Evolutionary conservation across 495 filamentous ascomycete genomes (phyloP).

Genomic region (Neurospora discreta): DNA sequence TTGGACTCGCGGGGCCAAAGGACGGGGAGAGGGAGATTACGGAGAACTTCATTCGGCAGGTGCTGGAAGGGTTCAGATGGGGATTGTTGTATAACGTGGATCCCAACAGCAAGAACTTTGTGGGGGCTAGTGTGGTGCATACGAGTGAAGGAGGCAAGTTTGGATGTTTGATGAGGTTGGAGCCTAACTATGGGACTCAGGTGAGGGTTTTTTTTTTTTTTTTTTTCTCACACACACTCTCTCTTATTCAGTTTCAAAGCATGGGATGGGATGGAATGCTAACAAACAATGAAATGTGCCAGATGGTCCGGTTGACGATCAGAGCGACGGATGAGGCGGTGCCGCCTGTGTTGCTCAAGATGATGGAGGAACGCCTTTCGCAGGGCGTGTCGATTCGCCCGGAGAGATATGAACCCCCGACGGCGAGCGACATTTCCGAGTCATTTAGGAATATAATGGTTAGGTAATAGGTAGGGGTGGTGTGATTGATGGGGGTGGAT

Average conservation of each 20-base stretch:
- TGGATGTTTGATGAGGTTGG: slow-evolving; percentile 83
- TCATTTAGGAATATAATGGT: slow-evolving; percentile 40
- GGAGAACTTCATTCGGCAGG: slow-evolving; percentile 48
- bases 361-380: slow-evolving; percentile 75
- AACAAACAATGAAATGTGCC: background rate
- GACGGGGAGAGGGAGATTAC: slow-evolving; percentile 41
- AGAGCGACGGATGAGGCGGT: slow-evolving; percentile 86
- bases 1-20: slow-evolving; percentile 46
- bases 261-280: background rate
- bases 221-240: no score
- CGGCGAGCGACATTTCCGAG: slow-evolving; percentile 33
- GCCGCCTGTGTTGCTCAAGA: slow-evolving; percentile 64
- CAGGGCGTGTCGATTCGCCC: slow-evolving; percentile 32
- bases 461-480: slow-evolving; percentile 13
- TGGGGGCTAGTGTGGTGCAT: slow-evolving; percentile 83
- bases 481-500: background rate
- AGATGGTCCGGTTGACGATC: slow-evolving; percentile 95
- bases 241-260: background rate
- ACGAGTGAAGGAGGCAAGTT: slow-evolving; percentile 78
- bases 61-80: slow-evolving; percentile 78
- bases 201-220: slow-evolving; percentile 32
- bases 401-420: slow-evolving; percentile 24
- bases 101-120: slow-evolving; percentile 83
- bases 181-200: slow-evolving; percentile 87
- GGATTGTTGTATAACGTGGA: slow-evolving; percentile 76